phyloP scores from a whole-genome alignment of 2,329 filamentous ascomycete species.

The Cytospora leucostoma region DNA sequence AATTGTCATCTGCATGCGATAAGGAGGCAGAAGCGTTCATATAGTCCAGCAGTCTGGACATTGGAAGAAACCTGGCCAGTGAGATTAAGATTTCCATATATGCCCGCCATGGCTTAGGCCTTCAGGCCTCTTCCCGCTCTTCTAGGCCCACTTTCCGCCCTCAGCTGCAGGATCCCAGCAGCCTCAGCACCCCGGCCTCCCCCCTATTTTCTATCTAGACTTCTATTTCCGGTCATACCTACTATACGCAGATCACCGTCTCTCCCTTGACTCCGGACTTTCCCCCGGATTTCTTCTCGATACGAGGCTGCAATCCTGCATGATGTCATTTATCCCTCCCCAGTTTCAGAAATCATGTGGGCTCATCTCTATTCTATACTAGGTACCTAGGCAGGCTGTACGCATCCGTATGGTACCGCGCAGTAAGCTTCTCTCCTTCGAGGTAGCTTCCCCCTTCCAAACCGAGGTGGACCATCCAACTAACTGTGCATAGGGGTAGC shows the following conservation, averaged over 20 bases:
- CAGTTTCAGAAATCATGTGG: neutral
- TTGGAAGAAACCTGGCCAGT: neutral
- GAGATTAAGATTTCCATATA: neutral
- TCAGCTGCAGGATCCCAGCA: too few relatives aligned
- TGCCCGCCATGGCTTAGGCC: neutral
- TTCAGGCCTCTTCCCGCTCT: neutral
- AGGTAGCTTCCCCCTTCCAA: neutral
- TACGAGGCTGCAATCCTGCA: neutral
- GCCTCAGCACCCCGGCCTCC: neutral
- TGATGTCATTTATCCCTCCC: slow-evolving; percentile 3
- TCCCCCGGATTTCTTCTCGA: neutral
- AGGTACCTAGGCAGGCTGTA: neutral
- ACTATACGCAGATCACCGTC: neutral
- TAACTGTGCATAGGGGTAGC: neutral
- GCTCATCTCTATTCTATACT: neutral
- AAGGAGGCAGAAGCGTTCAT: neutral
- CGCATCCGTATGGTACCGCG: neutral
- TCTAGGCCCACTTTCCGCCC: neutral
- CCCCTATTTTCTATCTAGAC: neutral
- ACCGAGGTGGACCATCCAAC: neutral
- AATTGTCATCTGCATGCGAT: neutral
- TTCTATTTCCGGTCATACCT: neutral
- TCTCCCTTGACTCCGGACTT: neutral
- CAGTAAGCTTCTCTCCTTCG: neutral
- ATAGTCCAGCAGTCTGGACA: too few relatives aligned